These are phyloP conservation scores for Phalaenopsis aphrodite DNA, from an alignment of 106 monocot genomes.

Conservation along the genomic window DNA sequence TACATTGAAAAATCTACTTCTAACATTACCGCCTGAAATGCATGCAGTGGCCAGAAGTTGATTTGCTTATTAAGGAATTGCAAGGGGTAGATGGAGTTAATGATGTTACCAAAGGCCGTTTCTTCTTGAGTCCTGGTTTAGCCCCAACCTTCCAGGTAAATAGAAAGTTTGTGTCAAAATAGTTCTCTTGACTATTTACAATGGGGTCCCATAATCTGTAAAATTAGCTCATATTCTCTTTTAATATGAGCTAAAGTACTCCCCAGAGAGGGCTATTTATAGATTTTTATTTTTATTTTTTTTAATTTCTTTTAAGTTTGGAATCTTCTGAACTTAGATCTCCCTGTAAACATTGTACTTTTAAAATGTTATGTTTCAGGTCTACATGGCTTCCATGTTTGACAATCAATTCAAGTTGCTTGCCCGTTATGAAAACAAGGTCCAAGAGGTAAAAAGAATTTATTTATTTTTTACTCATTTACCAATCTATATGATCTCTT, in stretches of 20 bases:
- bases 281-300: too few species aligned
- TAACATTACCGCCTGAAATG: constrained; percentile 13
- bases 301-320: too few species aligned
- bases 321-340: too few species aligned
- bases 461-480: neutral
- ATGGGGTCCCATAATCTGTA: too few species aligned
- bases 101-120: constrained; percentile 83
- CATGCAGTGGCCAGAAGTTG: constrained; percentile 82
- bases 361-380: constrained; percentile 20
- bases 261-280: too few species aligned
- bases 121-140: constrained; percentile 86
- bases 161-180: neutral
- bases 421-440: constrained; percentile 89
- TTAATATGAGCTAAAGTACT: too few species aligned
- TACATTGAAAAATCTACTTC: neutral
- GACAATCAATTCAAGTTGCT: constrained; percentile 83
- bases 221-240: too few species aligned
- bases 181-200: too few species aligned
- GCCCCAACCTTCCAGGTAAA: constrained; percentile 95
- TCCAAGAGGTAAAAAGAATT: constrained; percentile 71
- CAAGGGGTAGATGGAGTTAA: constrained; percentile 53
- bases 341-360: too few species aligned
- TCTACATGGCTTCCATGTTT: constrained; percentile 91
- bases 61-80: constrained; percentile 74
- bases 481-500: too few species aligned